A percentile compares a stretch with the other conserved stretches of the same genome.
These are phyloP conservation scores for Trichoderma gracile DNA, from an alignment of 2,329 filamentous ascomycete genomes.

Conservation along the genomic window DNA sequence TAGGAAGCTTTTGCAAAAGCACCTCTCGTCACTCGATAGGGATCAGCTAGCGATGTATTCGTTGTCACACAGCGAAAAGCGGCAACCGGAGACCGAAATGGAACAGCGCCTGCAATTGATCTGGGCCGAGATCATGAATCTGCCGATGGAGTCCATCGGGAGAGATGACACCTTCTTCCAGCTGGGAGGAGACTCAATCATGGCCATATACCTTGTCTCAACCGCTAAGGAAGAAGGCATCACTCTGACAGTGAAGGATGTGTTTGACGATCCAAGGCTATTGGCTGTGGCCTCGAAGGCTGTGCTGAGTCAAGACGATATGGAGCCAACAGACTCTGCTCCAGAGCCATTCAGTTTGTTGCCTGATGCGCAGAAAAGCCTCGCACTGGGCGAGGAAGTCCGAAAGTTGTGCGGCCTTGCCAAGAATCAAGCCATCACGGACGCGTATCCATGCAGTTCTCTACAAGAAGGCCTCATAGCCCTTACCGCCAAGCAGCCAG, in stretches of 20 bases:
- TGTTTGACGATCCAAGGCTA: slow-evolving; percentile 13
- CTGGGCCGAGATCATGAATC: slow-evolving; percentile 38
- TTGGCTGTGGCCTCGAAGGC: slow-evolving; percentile 9
- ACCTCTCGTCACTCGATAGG: not conserved
- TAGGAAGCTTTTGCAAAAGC: not conserved
- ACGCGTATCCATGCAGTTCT: slow-evolving; percentile 27
- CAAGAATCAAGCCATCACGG: slow-evolving; percentile 5
- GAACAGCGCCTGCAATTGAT: slow-evolving; percentile 27
- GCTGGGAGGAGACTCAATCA: slow-evolving; percentile 46
- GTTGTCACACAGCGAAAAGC: not conserved
- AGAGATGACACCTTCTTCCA: slow-evolving; percentile 28
- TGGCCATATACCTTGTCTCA: slow-evolving; percentile 47
- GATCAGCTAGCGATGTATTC: slow-evolving; percentile 10
- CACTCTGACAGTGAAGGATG: slow-evolving; percentile 2
- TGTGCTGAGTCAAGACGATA: not conserved
- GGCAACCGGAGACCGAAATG: slow-evolving; percentile 26
- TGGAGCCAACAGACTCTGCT: not conserved
- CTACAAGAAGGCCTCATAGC: slow-evolving; percentile 29
- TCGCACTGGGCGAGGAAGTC: not conserved
- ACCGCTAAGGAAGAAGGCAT: slow-evolving; percentile 35
- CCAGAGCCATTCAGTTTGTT: slow-evolving; percentile 2
- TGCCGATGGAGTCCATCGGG: slow-evolving; percentile 33
- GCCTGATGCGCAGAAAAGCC: not conserved
- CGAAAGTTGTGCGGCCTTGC: not conserved
- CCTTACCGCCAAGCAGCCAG: slow-evolving; percentile 23